Evolutionary conservation across 495 filamentous ascomycete genomes (phyloP).

Genomic region (Cenococcum geophilum): DNA sequence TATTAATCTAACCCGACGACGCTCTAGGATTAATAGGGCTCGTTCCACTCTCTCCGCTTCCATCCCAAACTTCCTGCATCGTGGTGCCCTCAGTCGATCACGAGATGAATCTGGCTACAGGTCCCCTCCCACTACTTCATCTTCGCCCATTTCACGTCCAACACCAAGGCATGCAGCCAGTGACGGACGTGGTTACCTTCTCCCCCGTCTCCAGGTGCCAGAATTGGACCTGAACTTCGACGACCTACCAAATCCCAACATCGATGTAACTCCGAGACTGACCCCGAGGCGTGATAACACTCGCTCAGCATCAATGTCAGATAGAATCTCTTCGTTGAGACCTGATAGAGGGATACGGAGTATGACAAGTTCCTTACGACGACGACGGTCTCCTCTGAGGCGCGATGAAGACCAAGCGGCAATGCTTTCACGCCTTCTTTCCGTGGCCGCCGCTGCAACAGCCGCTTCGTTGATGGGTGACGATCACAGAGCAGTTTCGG

Average conservation of each 20-base stretch:
- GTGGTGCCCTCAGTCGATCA: slow-evolving; percentile 20
- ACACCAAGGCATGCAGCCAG: slow-evolving; percentile 18
- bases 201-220: slow-evolving; percentile 26
- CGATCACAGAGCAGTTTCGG: slow-evolving; percentile 37
- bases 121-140: slow-evolving; percentile 13
- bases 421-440: slow-evolving; percentile 42
- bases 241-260: slow-evolving; percentile 19
- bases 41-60: slow-evolving; percentile 29
- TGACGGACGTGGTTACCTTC: slow-evolving; percentile 19
- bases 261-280: slow-evolving; percentile 9
- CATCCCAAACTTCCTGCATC: slow-evolving; percentile 26
- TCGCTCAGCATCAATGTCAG: slow-evolving; percentile 21
- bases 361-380: slow-evolving; percentile 37
- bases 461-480: slow-evolving; percentile 44
- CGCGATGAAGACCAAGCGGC: slow-evolving; percentile 42
- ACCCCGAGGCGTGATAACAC: slow-evolving; percentile 17
- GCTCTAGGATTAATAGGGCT: slow-evolving; percentile 25
- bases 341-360: slow-evolving; percentile 35
- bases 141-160: slow-evolving; percentile 16
- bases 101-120: slow-evolving; percentile 15
- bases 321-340: slow-evolving; percentile 29
- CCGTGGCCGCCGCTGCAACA: slow-evolving; percentile 44
- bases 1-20: slow-evolving; percentile 18
- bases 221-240: slow-evolving; percentile 33
- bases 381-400: slow-evolving; percentile 36